phyloP scores from a whole-genome alignment of 441 rosid species.

The Raphanus hybrid region DNA sequence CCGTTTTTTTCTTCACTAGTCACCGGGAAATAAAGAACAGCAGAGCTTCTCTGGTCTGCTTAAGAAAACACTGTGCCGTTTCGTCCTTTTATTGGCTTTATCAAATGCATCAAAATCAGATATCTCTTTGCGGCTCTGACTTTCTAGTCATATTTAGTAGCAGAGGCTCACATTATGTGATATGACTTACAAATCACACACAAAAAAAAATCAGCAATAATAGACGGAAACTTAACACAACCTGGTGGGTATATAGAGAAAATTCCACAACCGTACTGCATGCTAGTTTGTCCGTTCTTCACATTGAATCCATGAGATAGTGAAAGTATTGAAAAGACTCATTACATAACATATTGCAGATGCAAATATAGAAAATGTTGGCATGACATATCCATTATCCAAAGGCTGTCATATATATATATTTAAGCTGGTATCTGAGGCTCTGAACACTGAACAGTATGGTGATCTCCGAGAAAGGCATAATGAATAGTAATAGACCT shows the following conservation, averaged over 20 bases:
- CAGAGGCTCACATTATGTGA: too few relatives aligned
- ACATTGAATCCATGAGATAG: neutral
- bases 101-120: too few relatives aligned
- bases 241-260: neutral
- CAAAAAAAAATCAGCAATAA: neutral
- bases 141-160: too few relatives aligned
- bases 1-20: neutral
- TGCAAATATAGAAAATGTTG: neutral
- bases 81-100: too few relatives aligned
- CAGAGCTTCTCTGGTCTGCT: neutral
- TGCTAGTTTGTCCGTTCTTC: neutral
- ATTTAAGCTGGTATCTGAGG: neutral
- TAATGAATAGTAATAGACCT: neutral
- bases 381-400: neutral
- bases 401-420: neutral
- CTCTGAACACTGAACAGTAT: neutral
- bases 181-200: too few relatives aligned
- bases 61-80: too few relatives aligned
- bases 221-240: neutral
- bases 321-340: too few relatives aligned
- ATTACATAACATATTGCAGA: too few relatives aligned
- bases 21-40: neutral
- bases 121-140: too few relatives aligned
- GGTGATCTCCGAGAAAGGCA: neutral
- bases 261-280: neutral